Conservation (phyloP, 768 basidiomycete genomes). For the Coprinellus aureogranulatus region DNA sequence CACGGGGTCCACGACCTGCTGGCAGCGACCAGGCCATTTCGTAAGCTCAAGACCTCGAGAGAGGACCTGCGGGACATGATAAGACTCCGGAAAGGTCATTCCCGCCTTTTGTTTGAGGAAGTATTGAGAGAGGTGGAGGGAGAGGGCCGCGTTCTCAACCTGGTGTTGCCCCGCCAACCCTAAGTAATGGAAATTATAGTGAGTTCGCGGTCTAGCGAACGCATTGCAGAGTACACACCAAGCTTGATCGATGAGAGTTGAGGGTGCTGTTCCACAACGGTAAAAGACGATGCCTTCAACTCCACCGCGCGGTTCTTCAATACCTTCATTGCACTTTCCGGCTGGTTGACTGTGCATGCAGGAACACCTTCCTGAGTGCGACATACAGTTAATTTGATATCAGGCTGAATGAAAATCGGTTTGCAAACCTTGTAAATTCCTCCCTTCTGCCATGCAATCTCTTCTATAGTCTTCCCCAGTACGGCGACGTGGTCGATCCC, state of each 20-base stretch:
- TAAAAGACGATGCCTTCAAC: constrained; percentile 66
- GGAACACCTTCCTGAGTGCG: constrained; percentile 66
- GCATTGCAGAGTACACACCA: constrained; percentile 43
- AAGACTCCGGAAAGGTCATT: constrained; percentile 19
- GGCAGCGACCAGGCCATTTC: constrained; percentile 94
- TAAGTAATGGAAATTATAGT: constrained; percentile 29
- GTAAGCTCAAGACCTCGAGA: constrained; percentile 63
- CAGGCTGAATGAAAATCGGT: not conserved
- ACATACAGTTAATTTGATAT: constrained; percentile 3
- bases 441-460: constrained; percentile 94
- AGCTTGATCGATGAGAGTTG: constrained; percentile 56
- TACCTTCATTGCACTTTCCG: constrained; percentile 61
- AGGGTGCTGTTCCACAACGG: constrained; percentile 52
- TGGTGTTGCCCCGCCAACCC: constrained; percentile 89
- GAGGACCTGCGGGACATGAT: constrained; percentile 50
- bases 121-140: constrained; percentile 64
- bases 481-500: constrained; percentile 90
- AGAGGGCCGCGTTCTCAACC: constrained; percentile 81
- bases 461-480: constrained; percentile 80
- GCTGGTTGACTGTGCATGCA: constrained; percentile 82
- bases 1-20: constrained; percentile 66
- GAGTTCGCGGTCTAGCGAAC: not conserved
- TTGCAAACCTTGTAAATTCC: constrained; percentile 86
- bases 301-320: constrained; percentile 67
- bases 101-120: constrained; percentile 50